Base-by-base conservation (phyloP, 2,329 filamentous ascomycete species). In the Hawksworthiomyces lignivorus region DNA sequence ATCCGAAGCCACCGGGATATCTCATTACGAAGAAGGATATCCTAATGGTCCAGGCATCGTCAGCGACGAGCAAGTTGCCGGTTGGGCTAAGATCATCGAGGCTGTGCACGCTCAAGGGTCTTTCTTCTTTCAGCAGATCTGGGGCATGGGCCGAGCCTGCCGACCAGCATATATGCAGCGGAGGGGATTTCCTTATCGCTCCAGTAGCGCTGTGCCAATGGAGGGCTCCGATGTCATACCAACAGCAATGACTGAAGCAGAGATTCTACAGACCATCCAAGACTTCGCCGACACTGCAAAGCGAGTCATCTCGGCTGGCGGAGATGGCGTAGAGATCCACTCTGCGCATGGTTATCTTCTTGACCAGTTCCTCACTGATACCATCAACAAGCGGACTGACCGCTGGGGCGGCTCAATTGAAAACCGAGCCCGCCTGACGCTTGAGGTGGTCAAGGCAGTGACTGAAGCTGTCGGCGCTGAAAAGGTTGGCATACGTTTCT, bases 301-400 rank as follows among this genome's bases (percentile, higher is more conserved):
- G 51, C 63, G 75, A 11, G 72, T 82, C 1, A 56, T 86, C 2
- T 65, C 68, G 18, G 77, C 75, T 1, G 84, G 84, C 0, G 80
- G 81, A 48, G 81, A 85, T 52, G 76, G 76, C 4, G 70, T 85
- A 11, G 81, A 80, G 59, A 77, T 94, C 38, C 87, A 92, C 64
- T 76, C 73, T 50, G 87, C 84, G 0, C 85, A 92, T 53, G 85
- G 86, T 1, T 92, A 90, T 56, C 70, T 94, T 0, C 64, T 90
- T 0, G 77, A 80, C 52, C 64, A 68, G 4, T 92, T 90, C 65
- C 47, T 88, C 4, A 79, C 76, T 0, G 84, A 84, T 0, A 71
- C 73, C 0, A 70, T 70, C 12, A 92, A 92, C 62, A 65, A 75
- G 40, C 72, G 86, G 14, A 83, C 69, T 0, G 82, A 85, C 54